phyloP scores from a whole-genome alignment of 306 rosid species.

The Cucurbita ficifolia region DNA sequence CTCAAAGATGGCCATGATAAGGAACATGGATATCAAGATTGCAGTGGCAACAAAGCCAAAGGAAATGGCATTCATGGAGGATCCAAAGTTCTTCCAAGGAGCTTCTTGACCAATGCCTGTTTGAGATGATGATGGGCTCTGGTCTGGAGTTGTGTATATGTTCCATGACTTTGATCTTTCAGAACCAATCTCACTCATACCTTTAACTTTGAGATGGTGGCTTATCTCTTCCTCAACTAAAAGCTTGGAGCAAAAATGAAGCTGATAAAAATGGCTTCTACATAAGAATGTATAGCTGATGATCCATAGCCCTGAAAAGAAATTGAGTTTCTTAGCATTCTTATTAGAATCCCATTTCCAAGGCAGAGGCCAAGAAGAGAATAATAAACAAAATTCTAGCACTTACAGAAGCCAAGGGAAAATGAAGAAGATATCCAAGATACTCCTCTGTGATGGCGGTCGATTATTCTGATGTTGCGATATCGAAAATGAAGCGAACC shows the following conservation, averaged over 20 bases:
- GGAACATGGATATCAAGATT: conserved; percentile 80
- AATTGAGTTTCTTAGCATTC: background rate
- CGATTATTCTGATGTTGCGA: background rate
- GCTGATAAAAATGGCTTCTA: background rate
- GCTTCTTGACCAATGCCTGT: conserved; percentile 35
- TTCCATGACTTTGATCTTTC: conserved; percentile 63
- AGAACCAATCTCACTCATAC: conserved; percentile 34
- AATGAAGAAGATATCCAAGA: background rate
- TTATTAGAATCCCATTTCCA: background rate
- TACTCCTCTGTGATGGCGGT: background rate
- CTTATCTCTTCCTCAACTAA: background rate
- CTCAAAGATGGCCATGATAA: conserved; percentile 88
- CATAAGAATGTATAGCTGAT: background rate
- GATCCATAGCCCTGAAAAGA: background rate
- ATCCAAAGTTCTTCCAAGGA: conserved; percentile 65
- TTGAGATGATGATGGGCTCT: conserved; percentile 49
- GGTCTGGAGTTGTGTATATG: conserved; percentile 39
- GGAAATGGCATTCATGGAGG: conserved; percentile 85
- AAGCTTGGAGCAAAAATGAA: background rate
- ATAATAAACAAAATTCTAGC: background rate
- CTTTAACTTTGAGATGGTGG: background rate
- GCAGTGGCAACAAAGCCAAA: conserved; percentile 95
- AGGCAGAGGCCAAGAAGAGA: background rate
- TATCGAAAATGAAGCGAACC: background rate
- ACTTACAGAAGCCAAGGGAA: background rate